phyloP scores from a whole-genome alignment of 306 rosid genomes.

The Begonia fuchsioides region DNA sequence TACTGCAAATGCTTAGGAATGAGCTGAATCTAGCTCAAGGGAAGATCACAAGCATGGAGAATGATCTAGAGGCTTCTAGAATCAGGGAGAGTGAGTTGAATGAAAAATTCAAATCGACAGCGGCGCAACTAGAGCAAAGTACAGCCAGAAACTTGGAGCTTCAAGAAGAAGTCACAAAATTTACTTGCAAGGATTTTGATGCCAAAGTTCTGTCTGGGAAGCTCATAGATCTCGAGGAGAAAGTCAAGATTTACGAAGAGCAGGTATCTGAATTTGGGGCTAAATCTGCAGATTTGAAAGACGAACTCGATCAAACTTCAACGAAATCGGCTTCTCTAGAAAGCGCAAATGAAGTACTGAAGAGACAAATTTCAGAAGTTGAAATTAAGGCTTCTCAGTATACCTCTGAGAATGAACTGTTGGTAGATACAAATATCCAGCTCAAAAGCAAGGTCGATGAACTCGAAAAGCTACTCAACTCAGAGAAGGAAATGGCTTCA shows the following conservation, averaged over 20 bases:
- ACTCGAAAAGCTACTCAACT: conserved; percentile 49
- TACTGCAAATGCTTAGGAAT: conserved; percentile 48
- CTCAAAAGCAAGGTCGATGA: conserved; percentile 68
- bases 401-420: conserved; percentile 53
- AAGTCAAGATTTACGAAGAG: conserved; percentile 32
- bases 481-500: conserved; percentile 44
- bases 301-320: conserved; percentile 39
- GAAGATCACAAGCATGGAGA: conserved; percentile 48
- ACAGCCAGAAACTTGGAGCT: conserved; percentile 52
- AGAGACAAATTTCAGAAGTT: conserved; percentile 29
- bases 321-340: conserved; percentile 32
- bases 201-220: conserved; percentile 59
- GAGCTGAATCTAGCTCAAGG: conserved; percentile 59
- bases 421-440: conserved; percentile 63
- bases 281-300: conserved; percentile 29
- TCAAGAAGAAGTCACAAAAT: conserved; percentile 43
- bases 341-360: conserved; percentile 38
- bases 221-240: conserved; percentile 39
- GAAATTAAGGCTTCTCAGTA: conserved; percentile 54
- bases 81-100: conserved; percentile 42
- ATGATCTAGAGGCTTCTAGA: conserved; percentile 41
- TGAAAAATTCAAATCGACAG: conserved; percentile 41
- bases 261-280: conserved; percentile 27
- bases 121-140: conserved; percentile 42
- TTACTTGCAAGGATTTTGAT: conserved; percentile 49